A percentile compares a stretch with the other conserved stretches of the same genome.
phyloP scores from a whole-genome alignment of 2,329 filamentous ascomycete species.

The Sphaceloma murrayae region DNA sequence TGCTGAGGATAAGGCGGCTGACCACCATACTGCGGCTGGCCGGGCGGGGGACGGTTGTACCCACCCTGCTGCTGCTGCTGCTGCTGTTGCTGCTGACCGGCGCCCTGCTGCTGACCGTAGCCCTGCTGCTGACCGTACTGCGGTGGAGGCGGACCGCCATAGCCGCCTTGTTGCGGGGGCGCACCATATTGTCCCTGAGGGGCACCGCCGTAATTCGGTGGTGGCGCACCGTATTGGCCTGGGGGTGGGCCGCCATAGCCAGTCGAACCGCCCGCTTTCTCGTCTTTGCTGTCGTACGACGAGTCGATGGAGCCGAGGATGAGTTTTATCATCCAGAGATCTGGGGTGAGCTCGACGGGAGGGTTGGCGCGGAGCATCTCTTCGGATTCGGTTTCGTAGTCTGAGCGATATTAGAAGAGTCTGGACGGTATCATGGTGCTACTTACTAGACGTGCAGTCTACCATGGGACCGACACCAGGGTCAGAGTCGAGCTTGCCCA shows the following conservation, averaged over 20 bases:
- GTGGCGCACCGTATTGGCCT: constrained; percentile 23
- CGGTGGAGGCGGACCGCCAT: constrained; percentile 24
- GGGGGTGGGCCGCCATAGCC: constrained; percentile 28
- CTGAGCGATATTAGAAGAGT: no score
- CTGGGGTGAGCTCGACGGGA: constrained; percentile 53
- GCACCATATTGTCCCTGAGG: constrained; percentile 26
- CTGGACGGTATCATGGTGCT: constrained; percentile 29
- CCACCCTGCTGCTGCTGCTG: constrained; percentile 22
- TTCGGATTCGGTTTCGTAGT: constrained; percentile 58
- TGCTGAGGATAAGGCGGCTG: constrained; percentile 19
- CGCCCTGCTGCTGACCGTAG: constrained; percentile 22
- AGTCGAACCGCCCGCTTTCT: constrained; percentile 36
- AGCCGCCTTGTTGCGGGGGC: constrained; percentile 22
- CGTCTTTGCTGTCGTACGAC: constrained; percentile 57
- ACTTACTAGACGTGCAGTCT: constrained; percentile 61
- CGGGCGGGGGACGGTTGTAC: constrained; percentile 24
- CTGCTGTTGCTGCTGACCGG: no score
- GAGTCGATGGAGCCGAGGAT: constrained; percentile 58
- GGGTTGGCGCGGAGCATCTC: constrained; percentile 55
- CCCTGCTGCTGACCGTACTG: constrained; percentile 22
- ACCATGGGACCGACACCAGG: constrained; percentile 51
- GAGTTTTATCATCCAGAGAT: constrained; percentile 58
- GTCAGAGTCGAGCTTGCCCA: constrained; percentile 55
- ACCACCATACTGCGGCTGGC: constrained; percentile 21
- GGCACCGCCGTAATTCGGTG: constrained; percentile 27